Evolutionary conservation across 106 monocot species (phyloP).

Genomic region (Platanthera zijinensis): DNA sequence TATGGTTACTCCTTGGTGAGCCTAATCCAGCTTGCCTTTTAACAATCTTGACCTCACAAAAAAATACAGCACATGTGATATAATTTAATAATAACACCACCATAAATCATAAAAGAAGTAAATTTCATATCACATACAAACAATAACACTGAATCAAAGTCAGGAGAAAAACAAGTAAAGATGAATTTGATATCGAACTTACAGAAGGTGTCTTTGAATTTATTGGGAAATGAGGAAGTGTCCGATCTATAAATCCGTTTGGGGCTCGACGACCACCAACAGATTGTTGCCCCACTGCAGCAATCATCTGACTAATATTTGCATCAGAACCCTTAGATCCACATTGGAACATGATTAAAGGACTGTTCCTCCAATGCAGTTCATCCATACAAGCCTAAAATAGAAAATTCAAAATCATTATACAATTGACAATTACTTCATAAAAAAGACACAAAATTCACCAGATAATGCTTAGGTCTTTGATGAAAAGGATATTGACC

Average conservation of each 20-base stretch:
- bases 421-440: not conserved
- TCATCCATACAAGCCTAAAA: slow-evolving; percentile 75
- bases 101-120: not conserved
- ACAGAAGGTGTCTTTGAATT: slow-evolving; percentile 83
- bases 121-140: not conserved
- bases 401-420: not conserved
- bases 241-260: slow-evolving; percentile 90
- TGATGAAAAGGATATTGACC: not conserved
- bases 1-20: too few relatives aligned
- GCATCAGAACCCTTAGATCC: slow-evolving; percentile 95
- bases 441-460: not conserved
- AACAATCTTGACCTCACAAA: not conserved
- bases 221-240: slow-evolving; percentile 86
- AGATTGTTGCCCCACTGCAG: slow-evolving; percentile 93
- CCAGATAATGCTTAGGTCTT: not conserved
- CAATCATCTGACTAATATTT: slow-evolving; percentile 98
- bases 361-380: slow-evolving; percentile 97
- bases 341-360: slow-evolving; percentile 96
- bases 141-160: not conserved
- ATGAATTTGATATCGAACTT: slow-evolving; percentile 23
- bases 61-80: not conserved
- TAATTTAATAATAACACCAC: not conserved
- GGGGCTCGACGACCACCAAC: slow-evolving; percentile 97
- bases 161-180: not conserved
- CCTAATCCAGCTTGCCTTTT: not conserved